Conservation (phyloP, 805 yeast species). For the Candida sonorensis region DNA sequence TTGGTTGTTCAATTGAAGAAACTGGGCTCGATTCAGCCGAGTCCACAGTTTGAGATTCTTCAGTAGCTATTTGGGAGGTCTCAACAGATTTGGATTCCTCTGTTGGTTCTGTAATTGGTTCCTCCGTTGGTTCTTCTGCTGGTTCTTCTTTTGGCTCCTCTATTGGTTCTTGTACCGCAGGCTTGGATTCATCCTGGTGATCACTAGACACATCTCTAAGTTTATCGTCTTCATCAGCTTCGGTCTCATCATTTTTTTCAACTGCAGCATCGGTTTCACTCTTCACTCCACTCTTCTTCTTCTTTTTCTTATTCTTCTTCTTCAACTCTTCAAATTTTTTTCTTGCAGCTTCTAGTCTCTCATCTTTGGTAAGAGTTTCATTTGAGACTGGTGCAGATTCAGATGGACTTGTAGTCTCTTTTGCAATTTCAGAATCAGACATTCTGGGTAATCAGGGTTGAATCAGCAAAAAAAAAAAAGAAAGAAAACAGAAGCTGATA, state of each 20-base stretch:
- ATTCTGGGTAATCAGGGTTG: not conserved
- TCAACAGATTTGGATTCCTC: not conserved
- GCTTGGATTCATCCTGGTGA: too few relatives aligned
- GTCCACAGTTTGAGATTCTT: too few relatives aligned
- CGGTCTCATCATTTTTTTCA: conserved; percentile 5
- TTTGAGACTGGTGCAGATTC: conserved; percentile 5
- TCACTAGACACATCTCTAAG: too few relatives aligned
- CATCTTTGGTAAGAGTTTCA: conserved; percentile 27
- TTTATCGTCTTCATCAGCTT: not conserved
- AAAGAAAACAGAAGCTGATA: too few relatives aligned
- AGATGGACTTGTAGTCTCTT: not conserved
- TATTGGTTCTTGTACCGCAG: conserved; percentile 1
- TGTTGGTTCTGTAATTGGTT: not conserved
- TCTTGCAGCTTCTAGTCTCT: conserved; percentile 29
- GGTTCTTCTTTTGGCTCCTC: conserved; percentile 1
- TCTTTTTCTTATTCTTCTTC: conserved; percentile 24
- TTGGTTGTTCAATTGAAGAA: too few relatives aligned
- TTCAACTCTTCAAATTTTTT: conserved; percentile 29
- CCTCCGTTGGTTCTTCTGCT: not conserved
- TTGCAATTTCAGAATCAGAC: not conserved
- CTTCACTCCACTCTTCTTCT: conserved; percentile 14
- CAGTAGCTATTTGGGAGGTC: too few relatives aligned
- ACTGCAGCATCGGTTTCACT: not conserved
- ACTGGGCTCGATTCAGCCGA: too few relatives aligned
- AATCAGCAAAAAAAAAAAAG: not conserved